Conservation (phyloP, 306 rosid genomes). For the Prosopis cineraria region DNA sequence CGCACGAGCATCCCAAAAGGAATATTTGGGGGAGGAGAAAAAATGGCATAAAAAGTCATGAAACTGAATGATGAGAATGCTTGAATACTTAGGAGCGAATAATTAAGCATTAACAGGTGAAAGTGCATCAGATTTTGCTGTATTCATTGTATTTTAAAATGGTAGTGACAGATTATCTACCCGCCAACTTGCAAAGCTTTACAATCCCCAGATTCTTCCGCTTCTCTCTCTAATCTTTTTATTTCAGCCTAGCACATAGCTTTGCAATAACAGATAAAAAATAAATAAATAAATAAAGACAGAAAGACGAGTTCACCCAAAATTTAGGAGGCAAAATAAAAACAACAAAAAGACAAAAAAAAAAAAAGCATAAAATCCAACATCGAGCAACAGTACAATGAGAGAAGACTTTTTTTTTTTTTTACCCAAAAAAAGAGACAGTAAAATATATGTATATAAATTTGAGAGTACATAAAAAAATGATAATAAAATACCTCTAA, state of each 20-base stretch:
- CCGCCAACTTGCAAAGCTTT: conserved; percentile 13
- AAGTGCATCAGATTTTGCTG: background rate
- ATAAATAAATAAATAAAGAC: too few relatives aligned
- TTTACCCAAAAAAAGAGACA: too few relatives aligned
- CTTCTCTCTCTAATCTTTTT: background rate
- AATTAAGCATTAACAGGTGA: background rate
- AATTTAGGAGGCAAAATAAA: too few relatives aligned
- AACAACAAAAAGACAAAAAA: too few relatives aligned
- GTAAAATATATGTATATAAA: too few relatives aligned
- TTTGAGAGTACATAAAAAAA: too few relatives aligned
- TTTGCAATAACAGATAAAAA: too few relatives aligned
- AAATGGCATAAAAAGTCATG: background rate
- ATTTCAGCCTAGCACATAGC: background rate
- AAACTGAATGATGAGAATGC: background rate
- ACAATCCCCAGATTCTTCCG: background rate
- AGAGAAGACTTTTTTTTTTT: too few relatives aligned
- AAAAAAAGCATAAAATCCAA: too few relatives aligned
- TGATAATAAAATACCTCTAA: too few relatives aligned
- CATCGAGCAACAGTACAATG: too few relatives aligned
- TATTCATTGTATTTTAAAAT: background rate
- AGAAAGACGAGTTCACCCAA: too few relatives aligned
- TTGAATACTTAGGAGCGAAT: background rate
- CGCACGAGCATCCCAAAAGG: background rate
- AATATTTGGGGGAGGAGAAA: background rate
- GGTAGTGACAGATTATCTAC: conserved; percentile 5